Percentiles rank a stretch among this genome's conserved stretches.
These are phyloP conservation scores for Tylopilus orsonianus DNA, from an alignment of 1,284 basidiomycete species.

Conservation along the genomic window DNA sequence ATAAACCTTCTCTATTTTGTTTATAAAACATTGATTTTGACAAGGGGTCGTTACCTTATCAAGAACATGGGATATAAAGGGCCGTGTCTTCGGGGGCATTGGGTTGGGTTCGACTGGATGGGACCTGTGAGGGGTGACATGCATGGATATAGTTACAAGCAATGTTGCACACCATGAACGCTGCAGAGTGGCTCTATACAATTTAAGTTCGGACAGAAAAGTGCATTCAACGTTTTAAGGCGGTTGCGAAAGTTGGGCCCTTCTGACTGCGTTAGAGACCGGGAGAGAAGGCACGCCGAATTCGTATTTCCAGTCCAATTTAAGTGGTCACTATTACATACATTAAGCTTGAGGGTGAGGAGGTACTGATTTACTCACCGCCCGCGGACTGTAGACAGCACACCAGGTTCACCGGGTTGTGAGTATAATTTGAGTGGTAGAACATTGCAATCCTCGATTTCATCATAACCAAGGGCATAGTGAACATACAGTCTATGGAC, in stretches of 20 bases:
- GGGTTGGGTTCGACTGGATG: conserved; percentile 35
- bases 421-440: conserved; percentile 40
- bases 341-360: conserved; percentile 1
- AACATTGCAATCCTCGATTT: conserved; percentile 44
- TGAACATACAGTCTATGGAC: conserved; percentile 39
- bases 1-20: conserved; percentile 21
- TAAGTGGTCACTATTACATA: conserved; percentile 27
- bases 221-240: conserved; percentile 36
- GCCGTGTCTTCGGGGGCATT: conserved; percentile 29
- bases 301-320: conserved; percentile 29
- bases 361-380: conserved; percentile 33
- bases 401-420: conserved; percentile 24
- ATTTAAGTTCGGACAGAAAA: conserved; percentile 55
- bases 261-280: conserved; percentile 17
- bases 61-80: conserved; percentile 25
- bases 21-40: conserved; percentile 41
- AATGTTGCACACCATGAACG: conserved; percentile 42
- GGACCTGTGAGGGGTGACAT: conserved; percentile 18
- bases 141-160: conserved; percentile 15
- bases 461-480: conserved; percentile 36
- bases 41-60: conserved; percentile 34
- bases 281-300: conserved; percentile 19
- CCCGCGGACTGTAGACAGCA: conserved; percentile 35
- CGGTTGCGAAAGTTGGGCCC: conserved; percentile 29
- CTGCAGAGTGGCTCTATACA: conserved; percentile 53